Conservation (phyloP, 768 basidiomycete species). For the Tulasnella calospora region DNA sequence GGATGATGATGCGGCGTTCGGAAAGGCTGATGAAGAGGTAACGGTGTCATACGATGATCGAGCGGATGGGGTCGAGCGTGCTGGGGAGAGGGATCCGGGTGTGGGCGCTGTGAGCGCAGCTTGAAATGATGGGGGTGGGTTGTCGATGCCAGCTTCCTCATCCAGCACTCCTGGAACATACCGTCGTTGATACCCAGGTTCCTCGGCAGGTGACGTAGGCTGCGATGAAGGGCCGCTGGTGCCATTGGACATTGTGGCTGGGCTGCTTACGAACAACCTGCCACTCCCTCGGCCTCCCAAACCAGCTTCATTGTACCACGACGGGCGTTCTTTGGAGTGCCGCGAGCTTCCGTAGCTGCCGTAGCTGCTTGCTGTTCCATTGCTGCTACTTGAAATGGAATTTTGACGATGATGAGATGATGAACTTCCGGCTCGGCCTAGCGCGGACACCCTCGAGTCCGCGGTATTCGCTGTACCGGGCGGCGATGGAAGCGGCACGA, state of each 20-base stretch:
- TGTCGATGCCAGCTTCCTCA: slow-evolving; percentile 24
- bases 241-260: not conserved
- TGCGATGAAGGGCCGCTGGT: not conserved
- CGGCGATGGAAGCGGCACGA: not conserved
- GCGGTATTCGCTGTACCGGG: not conserved
- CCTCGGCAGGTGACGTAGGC: slow-evolving; percentile 21
- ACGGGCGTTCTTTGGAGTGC: slow-evolving; percentile 9
- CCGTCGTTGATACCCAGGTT: not conserved
- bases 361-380: not conserved
- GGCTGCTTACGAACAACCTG: not conserved
- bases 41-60: not conserved
- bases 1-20: slow-evolving; percentile 9
- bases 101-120: not conserved
- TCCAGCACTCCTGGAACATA: not conserved
- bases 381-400: not conserved
- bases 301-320: slow-evolving; percentile 22
- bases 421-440: not conserved
- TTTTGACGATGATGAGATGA: slow-evolving; percentile 14
- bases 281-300: not conserved
- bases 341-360: not conserved
- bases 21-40: not conserved
- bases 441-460: not conserved
- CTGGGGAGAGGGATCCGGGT: not conserved
- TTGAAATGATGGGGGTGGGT: slow-evolving; percentile 16
- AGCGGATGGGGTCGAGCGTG: not conserved